phyloP scores from a whole-genome alignment of 2,329 filamentous ascomycete genomes.

The Hysterium pulicare region DNA sequence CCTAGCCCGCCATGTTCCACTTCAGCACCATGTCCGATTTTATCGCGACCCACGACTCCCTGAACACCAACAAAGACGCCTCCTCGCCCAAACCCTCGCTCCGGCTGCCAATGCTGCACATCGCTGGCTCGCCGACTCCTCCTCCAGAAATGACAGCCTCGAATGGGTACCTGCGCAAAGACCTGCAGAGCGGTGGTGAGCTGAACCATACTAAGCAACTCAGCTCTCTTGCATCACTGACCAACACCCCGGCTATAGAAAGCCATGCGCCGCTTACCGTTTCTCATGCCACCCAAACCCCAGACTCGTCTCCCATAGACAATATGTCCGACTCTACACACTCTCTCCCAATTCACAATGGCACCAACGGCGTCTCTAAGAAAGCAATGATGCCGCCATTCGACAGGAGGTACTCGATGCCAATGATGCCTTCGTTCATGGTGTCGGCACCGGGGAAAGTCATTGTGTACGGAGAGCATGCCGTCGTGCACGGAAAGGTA shows the following conservation, averaged over 20 bases:
- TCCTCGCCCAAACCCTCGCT: neutral
- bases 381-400: slow-evolving; percentile 22
- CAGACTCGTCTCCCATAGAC: slow-evolving; percentile 25
- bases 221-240: too few species aligned
- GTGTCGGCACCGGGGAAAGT: slow-evolving; percentile 97
- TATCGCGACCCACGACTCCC: neutral
- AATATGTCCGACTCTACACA: slow-evolving; percentile 23
- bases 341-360: slow-evolving; percentile 17
- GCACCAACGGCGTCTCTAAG: slow-evolving; percentile 18
- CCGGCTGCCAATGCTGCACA: neutral
- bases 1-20: too few species aligned
- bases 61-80: too few species aligned
- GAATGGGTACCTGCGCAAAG: neutral
- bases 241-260: neutral
- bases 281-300: slow-evolving; percentile 25
- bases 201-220: too few species aligned
- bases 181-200: neutral
- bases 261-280: slow-evolving; percentile 13
- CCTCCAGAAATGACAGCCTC: neutral
- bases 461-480: slow-evolving; percentile 96
- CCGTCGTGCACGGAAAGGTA: slow-evolving; percentile 95
- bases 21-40: too few species aligned
- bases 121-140: neutral
- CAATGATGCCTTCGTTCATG: slow-evolving; percentile 86
- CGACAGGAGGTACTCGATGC: slow-evolving; percentile 40